Base-by-base conservation (phyloP, 306 rosid species). In the Amphicarpaea edgeworthii region DNA sequence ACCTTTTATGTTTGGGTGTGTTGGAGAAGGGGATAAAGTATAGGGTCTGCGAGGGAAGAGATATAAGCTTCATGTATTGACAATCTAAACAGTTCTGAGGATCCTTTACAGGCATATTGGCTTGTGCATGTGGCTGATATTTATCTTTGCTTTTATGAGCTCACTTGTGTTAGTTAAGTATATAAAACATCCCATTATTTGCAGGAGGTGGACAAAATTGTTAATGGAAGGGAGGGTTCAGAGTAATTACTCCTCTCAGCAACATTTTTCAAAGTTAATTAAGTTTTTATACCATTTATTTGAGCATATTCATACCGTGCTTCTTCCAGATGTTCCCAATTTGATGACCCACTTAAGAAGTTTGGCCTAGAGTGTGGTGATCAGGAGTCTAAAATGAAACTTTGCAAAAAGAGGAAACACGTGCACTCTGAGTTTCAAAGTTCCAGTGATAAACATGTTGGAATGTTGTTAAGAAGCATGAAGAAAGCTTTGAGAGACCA, bases 311-410 rank as follows among this genome's bases (percentile, higher is more conserved):
- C 23, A 64, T 76, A 32, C 28, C 66, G 9, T 83, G 38, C 37
- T 83, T 81, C 79, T 83, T 81, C 77, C 88, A 92, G 97, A 81
- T 80, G 88, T 82, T 85, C 90, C 57, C 86, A 82, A 46, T 74
- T 84, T 41, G 76, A 81, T 65, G 79, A 74, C 68, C 83, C 85
- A 17, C 73, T 64, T 21, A 83, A 70, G 85, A 87, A 75, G 77
- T 82, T 66, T 49, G 61, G 86, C 76, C 40, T 61, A 14, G 83
- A 32, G 43, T 75, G 79, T 81, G 78, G 73, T 43, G 83, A 60
- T 38, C 72, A 30, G 61, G 73, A 84, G 58, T 78, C 83, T 42
- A 74, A 76, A 68, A 78, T 78, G 68, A 75, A 75, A 67, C 82
- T 55, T 68, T 42, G 19, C 66, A 81, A 42, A 77, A 87, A 79